Conservation (phyloP, 2,329 filamentous ascomycete genomes). For the Talaromyces sp. region DNA sequence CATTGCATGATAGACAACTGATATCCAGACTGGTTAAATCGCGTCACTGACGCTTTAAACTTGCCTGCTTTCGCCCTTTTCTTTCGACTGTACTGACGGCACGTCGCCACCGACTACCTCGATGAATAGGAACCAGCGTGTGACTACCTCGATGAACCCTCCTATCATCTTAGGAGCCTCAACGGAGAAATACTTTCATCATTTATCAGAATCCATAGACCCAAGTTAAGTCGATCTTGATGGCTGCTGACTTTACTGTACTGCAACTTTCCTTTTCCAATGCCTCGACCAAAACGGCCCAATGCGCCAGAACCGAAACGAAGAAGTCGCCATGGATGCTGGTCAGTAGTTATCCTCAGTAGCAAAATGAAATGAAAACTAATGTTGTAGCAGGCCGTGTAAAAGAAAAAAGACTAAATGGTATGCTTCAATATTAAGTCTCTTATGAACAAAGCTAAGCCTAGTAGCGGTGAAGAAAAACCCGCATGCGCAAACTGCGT, state of each 20-base stretch:
- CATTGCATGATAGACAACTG: not conserved
- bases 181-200: slow-evolving; percentile 9
- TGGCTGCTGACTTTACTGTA: slow-evolving; percentile 5
- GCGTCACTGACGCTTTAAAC: not conserved
- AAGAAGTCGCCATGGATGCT: slow-evolving; percentile 63
- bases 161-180: slow-evolving; percentile 11
- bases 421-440: slow-evolving; percentile 27
- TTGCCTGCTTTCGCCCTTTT: not conserved
- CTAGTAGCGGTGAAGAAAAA: slow-evolving; percentile 62
- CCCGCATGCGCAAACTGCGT: slow-evolving; percentile 68
- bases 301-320: slow-evolving; percentile 60
- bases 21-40: not conserved
- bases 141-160: slow-evolving; percentile 9
- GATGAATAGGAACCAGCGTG: slow-evolving; percentile 10
- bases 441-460: not conserved
- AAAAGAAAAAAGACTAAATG: slow-evolving; percentile 77
- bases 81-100: not conserved
- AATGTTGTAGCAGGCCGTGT: slow-evolving; percentile 56
- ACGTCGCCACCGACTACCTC: slow-evolving; percentile 6
- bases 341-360: slow-evolving; percentile 41
- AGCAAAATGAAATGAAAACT: not conserved
- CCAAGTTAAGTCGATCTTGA: slow-evolving; percentile 8
- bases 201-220: not conserved
- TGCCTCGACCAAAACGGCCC: slow-evolving; percentile 62
- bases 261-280: slow-evolving; percentile 21